These are phyloP conservation scores for Ophiocordyceps sinensis DNA, from an alignment of 2,329 filamentous ascomycete genomes.

Conservation along the genomic window DNA sequence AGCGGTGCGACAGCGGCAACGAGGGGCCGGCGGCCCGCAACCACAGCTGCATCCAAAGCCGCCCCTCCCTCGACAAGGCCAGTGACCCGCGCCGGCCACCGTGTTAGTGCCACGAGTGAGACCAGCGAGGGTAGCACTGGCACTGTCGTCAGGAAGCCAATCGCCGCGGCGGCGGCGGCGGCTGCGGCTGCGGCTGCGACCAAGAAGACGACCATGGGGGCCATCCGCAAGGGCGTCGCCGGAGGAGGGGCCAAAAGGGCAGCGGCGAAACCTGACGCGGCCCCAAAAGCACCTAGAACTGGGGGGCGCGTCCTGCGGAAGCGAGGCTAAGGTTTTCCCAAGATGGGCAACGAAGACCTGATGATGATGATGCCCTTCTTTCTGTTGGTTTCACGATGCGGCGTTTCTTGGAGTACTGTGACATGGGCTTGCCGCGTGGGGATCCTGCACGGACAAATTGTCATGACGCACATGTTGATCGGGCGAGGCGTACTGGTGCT, in stretches of 20 bases:
- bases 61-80: slow-evolving; percentile 14
- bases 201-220: slow-evolving; percentile 39
- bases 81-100: slow-evolving; percentile 33
- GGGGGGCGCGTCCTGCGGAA: slow-evolving; percentile 41
- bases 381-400: neutral
- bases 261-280: slow-evolving; percentile 23
- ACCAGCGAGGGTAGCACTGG: slow-evolving; percentile 49
- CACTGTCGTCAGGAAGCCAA: slow-evolving; percentile 46
- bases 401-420: slow-evolving; percentile 3
- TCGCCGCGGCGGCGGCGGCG: slow-evolving; percentile 12
- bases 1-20: slow-evolving; percentile 19
- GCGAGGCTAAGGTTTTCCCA: slow-evolving; percentile 21
- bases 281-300: slow-evolving; percentile 26
- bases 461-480: slow-evolving; percentile 1
- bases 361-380: slow-evolving; percentile 3
- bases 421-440: neutral
- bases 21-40: slow-evolving; percentile 20
- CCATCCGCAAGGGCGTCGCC: slow-evolving; percentile 36
- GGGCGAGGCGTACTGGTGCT: slow-evolving; percentile 5
- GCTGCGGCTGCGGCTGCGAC: slow-evolving; percentile 15
- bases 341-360: neutral
- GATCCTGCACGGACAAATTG: neutral
- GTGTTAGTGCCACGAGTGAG: slow-evolving; percentile 46
- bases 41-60: slow-evolving; percentile 21
- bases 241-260: slow-evolving; percentile 35